phyloP scores from a whole-genome alignment of 192 early-diverging fungal genomes.

The Kappamyces sp. region DNA sequence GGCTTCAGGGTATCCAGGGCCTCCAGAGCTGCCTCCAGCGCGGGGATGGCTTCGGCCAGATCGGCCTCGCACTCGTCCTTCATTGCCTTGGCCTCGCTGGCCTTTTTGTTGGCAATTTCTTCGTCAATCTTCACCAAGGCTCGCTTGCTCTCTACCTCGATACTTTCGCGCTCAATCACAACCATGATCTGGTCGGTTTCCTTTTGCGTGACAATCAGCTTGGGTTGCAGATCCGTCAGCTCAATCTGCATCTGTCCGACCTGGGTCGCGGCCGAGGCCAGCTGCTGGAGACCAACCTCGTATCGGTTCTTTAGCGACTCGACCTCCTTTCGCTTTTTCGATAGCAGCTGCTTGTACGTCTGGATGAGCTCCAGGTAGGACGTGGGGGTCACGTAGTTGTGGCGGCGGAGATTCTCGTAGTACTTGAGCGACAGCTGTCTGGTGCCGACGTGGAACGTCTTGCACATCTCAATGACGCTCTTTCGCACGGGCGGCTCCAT shows the following conservation, averaged over 20 bases:
- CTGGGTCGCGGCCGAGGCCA: conserved; percentile 46
- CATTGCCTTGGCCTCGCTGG: conserved; percentile 52
- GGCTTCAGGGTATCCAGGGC: conserved; percentile 56
- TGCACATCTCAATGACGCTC: conserved; percentile 50
- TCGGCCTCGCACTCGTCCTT: conserved; percentile 60
- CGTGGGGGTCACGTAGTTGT: conserved; percentile 57
- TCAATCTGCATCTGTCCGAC: conserved; percentile 54
- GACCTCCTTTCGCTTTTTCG: conserved; percentile 47
- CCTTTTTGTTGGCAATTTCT: conserved; percentile 52
- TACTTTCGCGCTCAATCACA: conserved; percentile 46
- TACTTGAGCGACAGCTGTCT: conserved; percentile 42
- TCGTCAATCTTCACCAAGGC: conserved; percentile 53
- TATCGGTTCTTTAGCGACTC: conserved; percentile 44
- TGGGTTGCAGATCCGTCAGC: conserved; percentile 48
- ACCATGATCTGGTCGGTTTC: conserved; percentile 53
- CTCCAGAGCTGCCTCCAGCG: conserved; percentile 49
- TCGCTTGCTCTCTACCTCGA: conserved; percentile 54
- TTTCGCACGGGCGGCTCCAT: conserved; percentile 33
- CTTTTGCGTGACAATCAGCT: conserved; percentile 48
- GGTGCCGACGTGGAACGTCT: conserved; percentile 47
- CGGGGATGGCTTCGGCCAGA: conserved; percentile 53
- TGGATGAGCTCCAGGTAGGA: conserved; percentile 56
- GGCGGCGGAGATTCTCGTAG: conserved; percentile 40
- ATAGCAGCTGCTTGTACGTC: conserved; percentile 50
- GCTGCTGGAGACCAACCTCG: conserved; percentile 50